Evolutionary conservation across 2,329 filamentous ascomycete genomes (phyloP).

Genomic region (Penicillium sp.): DNA sequence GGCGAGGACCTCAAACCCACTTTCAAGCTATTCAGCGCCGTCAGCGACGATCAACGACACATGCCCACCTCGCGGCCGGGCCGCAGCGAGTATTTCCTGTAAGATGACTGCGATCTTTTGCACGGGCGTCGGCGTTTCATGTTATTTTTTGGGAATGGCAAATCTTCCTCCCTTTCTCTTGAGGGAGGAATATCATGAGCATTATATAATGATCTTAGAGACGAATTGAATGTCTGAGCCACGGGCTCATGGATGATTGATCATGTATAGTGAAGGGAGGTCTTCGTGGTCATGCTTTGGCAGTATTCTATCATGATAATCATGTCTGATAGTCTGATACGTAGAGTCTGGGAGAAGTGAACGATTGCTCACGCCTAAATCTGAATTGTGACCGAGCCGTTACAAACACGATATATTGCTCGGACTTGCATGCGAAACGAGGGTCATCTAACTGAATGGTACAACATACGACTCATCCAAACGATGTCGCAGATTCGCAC

Average conservation of each 20-base stretch:
- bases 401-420: too few species aligned
- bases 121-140: constrained; percentile 41
- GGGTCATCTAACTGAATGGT: too few species aligned
- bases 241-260: constrained; percentile 1
- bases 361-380: neutral
- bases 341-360: neutral
- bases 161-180: constrained; percentile 16
- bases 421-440: too few species aligned
- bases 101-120: constrained; percentile 37
- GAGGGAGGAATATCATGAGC: constrained; percentile 26
- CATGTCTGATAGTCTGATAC: neutral
- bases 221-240: constrained; percentile 35
- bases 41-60: constrained; percentile 52
- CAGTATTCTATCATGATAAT: neutral
- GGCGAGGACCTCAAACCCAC: constrained; percentile 82
- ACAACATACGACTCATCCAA: too few species aligned
- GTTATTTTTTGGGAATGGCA: constrained; percentile 20
- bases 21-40: constrained; percentile 66
- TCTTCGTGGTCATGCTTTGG: neutral
- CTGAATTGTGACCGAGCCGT: neutral
- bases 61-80: constrained; percentile 49
- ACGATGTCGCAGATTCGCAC: too few species aligned
- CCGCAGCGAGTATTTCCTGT: constrained; percentile 54
- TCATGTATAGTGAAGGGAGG: neutral
- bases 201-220: constrained; percentile 44